These are phyloP conservation scores for Oxyria digyna DNA, from an alignment of 148 eudicot species.

Conservation along the genomic window DNA sequence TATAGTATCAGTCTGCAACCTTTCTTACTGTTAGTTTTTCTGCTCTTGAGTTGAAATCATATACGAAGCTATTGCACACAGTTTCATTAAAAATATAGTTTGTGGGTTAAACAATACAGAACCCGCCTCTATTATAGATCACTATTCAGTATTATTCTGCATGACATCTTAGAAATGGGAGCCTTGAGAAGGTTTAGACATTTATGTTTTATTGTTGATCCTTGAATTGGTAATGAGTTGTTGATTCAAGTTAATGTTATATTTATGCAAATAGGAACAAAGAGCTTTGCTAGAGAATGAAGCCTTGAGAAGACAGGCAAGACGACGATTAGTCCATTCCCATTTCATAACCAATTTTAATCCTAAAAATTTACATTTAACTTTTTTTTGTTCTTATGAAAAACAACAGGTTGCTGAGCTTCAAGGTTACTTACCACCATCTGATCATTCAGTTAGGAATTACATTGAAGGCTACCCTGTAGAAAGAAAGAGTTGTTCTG, in stretches of 20 bases:
- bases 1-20: no score
- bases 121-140: no score
- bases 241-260: no score
- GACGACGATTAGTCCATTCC: neutral
- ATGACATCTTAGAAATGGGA: no score
- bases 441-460: conserved; percentile 22
- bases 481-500: conserved; percentile 17
- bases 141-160: no score
- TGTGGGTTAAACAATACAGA: no score
- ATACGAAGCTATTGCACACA: no score
- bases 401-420: conserved; percentile 53
- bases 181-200: no score
- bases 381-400: neutral
- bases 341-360: neutral
- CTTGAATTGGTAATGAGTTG: no score
- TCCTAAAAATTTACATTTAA: neutral
- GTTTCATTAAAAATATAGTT: no score
- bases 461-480: conserved; percentile 28
- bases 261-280: conserved; percentile 33
- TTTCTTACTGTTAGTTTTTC: neutral
- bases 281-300: conserved; percentile 57
- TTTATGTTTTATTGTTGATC: no score
- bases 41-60: no score
- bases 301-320: conserved; percentile 55
- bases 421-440: conserved; percentile 20